Conservation (phyloP, 2,329 filamentous ascomycete genomes). For the Aspergillus udagawae region DNA sequence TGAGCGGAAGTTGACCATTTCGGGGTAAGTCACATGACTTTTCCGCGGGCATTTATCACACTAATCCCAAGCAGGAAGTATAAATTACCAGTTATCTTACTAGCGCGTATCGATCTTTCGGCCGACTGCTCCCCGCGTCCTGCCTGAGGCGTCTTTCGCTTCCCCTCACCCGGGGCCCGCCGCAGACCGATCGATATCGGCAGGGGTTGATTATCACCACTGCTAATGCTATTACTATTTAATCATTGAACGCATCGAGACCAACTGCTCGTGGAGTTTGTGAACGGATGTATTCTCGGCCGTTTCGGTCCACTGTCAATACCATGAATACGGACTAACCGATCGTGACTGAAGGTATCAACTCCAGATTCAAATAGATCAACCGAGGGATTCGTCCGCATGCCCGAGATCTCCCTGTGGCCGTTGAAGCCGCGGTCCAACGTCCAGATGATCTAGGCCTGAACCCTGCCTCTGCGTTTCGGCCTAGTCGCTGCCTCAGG, state of each 20-base stretch:
- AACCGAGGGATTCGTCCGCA: conserved; percentile 14
- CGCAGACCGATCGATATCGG: conserved; percentile 1
- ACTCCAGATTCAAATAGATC: not conserved
- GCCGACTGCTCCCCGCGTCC: conserved; percentile 10
- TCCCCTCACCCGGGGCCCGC: conserved; percentile 5
- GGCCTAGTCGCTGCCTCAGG: not conserved
- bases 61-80: not conserved
- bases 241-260: not conserved
- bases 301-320: not conserved
- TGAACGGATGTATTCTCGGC: not conserved
- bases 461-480: not conserved
- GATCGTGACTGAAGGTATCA: not conserved
- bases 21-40: conserved; percentile 13
- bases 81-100: not conserved
- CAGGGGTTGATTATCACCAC: not conserved
- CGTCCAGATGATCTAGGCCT: not conserved
- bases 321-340: not conserved
- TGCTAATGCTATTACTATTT: not conserved
- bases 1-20: conserved; percentile 14
- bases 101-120: conserved; percentile 4
- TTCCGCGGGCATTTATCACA: conserved; percentile 11
- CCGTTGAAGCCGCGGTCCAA: conserved; percentile 11
- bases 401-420: conserved; percentile 10
- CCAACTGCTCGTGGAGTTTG: not conserved
- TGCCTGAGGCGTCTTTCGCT: not conserved